phyloP scores from a whole-genome alignment of 2,329 filamentous ascomycete species.

The Pseudogymnoascus sp. region DNA sequence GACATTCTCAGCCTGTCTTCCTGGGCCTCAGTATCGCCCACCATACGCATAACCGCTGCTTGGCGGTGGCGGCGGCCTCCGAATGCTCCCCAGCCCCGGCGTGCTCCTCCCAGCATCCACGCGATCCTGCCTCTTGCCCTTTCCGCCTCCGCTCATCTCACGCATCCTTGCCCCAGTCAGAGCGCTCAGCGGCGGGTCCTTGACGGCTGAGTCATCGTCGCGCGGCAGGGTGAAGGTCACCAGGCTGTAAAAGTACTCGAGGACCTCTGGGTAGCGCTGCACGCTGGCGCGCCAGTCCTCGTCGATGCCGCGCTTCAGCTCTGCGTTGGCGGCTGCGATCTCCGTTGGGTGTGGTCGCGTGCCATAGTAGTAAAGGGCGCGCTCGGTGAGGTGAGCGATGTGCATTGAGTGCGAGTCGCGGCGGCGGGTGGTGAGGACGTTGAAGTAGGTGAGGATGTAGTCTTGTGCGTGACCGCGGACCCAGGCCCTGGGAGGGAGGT shows the following conservation, averaged over 20 bases:
- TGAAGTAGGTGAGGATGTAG: slow-evolving; percentile 59
- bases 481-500: slow-evolving; percentile 41
- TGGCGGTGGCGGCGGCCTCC: slow-evolving; percentile 4
- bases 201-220: slow-evolving; percentile 51
- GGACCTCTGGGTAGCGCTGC: slow-evolving; percentile 68
- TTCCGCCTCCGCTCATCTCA: slow-evolving; percentile 15
- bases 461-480: slow-evolving; percentile 57
- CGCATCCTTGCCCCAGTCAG: slow-evolving; percentile 20
- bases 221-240: slow-evolving; percentile 57
- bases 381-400: slow-evolving; percentile 46
- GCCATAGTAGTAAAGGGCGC: slow-evolving; percentile 50
- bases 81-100: not conserved
- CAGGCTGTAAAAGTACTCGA: slow-evolving; percentile 70
- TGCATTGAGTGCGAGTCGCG: slow-evolving; percentile 47
- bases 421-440: slow-evolving; percentile 50
- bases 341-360: slow-evolving; percentile 51
- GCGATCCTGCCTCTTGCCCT: slow-evolving; percentile 21
- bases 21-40: not conserved
- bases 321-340: slow-evolving; percentile 54
- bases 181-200: slow-evolving; percentile 48
- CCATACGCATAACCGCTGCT: slow-evolving; percentile 2
- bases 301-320: slow-evolving; percentile 65
- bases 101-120: slow-evolving; percentile 17
- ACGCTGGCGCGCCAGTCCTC: slow-evolving; percentile 71
- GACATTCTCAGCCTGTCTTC: not conserved